These are phyloP conservation scores for Candida nitratophila DNA, from an alignment of 805 yeast genomes.

Conservation along the genomic window DNA sequence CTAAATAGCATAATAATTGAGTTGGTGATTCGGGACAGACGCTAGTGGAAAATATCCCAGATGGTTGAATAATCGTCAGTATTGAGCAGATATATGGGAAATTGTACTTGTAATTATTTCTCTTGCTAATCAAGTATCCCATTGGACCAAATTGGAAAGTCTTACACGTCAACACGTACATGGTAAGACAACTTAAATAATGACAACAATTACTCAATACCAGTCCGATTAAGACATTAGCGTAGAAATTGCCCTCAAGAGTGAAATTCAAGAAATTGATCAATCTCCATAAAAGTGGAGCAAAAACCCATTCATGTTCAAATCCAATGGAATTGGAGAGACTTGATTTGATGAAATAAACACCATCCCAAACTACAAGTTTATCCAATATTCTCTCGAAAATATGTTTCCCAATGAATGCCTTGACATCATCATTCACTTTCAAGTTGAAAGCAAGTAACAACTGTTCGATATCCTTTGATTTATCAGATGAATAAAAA, in stretches of 20 bases:
- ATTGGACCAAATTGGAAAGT: constrained; percentile 6
- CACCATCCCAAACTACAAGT: constrained; percentile 79
- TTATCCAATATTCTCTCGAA: constrained; percentile 32
- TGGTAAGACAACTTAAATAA: constrained; percentile 36
- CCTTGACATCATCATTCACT: neutral
- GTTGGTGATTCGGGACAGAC: constrained; percentile 75
- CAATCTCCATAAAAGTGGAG: constrained; percentile 66
- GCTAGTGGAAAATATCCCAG: constrained; percentile 68
- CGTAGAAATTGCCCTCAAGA: constrained; percentile 30
- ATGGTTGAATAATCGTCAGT: constrained; percentile 60
- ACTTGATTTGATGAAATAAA: constrained; percentile 61
- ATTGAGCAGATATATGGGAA: constrained; percentile 15
- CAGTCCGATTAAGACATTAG: constrained; percentile 39
- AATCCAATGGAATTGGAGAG: constrained; percentile 39
- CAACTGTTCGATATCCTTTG: neutral
- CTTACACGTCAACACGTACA: constrained; percentile 40
- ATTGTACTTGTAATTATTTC: constrained; percentile 1
- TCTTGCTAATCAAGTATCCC: neutral
- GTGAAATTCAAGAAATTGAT: constrained; percentile 13
- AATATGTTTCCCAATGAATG: constrained; percentile 1
- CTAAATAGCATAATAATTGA: constrained; percentile 51
- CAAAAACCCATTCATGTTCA: constrained; percentile 90
- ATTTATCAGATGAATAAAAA: constrained; percentile 11
- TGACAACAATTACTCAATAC: constrained; percentile 47
- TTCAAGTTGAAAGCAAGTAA: neutral